phyloP scores from a whole-genome alignment of 2,329 filamentous ascomycete genomes.

The Parastagonospora avenae region DNA sequence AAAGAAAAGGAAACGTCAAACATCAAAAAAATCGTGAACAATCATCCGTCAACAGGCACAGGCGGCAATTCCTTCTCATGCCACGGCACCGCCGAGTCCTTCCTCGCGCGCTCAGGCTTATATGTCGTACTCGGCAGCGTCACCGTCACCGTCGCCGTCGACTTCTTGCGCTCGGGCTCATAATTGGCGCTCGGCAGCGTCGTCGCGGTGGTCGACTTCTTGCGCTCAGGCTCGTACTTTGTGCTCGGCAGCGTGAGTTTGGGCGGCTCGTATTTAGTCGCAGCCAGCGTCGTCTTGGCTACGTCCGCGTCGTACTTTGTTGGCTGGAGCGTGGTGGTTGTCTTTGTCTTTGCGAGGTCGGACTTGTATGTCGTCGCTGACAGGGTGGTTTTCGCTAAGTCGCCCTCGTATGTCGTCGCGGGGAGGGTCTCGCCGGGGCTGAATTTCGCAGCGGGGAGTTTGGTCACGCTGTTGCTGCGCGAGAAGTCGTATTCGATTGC shows the following conservation, averaged over 20 bases:
- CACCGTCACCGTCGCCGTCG: conserved; percentile 5
- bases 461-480: no score
- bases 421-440: conserved; percentile 3
- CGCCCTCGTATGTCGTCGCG: no score
- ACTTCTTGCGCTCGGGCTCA: background rate
- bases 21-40: background rate
- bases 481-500: no score
- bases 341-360: background rate
- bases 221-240: conserved; percentile 13
- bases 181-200: background rate
- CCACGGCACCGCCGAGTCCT: conserved; percentile 27
- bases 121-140: conserved; percentile 12
- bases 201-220: background rate
- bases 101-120: conserved; percentile 14
- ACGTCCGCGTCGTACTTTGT: background rate
- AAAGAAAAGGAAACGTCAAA: background rate
- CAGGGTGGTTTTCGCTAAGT: no score
- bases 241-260: conserved; percentile 15
- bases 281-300: background rate
- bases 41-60: conserved; percentile 9
- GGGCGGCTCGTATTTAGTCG: conserved; percentile 12
- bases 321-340: background rate
- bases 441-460: background rate
- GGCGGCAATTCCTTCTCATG: conserved; percentile 13
- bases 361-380: no score